These are phyloP conservation scores for Paralagenidium karlingii DNA, from an alignment of 352 stramenopile genomes.

Conservation along the genomic window DNA sequence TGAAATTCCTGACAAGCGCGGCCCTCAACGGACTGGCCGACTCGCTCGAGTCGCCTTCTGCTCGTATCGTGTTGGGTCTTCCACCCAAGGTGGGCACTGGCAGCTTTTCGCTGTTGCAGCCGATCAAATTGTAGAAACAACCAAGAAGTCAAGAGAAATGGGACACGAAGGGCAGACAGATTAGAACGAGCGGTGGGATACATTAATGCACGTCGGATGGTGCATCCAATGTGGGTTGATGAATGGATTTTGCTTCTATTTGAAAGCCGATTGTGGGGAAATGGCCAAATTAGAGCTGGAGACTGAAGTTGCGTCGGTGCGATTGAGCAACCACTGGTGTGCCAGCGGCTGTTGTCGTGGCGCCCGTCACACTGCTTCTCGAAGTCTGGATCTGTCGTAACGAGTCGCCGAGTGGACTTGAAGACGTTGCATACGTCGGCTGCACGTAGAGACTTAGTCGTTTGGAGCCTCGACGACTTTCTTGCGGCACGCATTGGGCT, in stretches of 20 bases:
- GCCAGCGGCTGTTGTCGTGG: too few relatives aligned
- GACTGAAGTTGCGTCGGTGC: too few relatives aligned
- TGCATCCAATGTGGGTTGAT: too few relatives aligned
- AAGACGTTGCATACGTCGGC: too few relatives aligned
- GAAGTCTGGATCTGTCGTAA: too few relatives aligned
- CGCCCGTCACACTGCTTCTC: too few relatives aligned
- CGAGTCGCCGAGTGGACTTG: too few relatives aligned
- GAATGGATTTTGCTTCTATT: too few relatives aligned
- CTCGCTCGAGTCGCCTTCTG: slow-evolving; percentile 87
- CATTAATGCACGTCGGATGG: too few relatives aligned
- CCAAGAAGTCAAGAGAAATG: slow-evolving; percentile 2
- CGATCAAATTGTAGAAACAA: slow-evolving; percentile 44
- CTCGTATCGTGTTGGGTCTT: slow-evolving; percentile 91
- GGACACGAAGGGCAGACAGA: background rate
- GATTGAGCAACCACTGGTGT: too few relatives aligned
- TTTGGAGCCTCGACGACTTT: slow-evolving; percentile 1
- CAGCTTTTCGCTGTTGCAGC: slow-evolving; percentile 90
- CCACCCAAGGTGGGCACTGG: slow-evolving; percentile 92
- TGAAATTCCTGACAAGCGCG: slow-evolving; percentile 96
- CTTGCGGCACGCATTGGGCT: slow-evolving; percentile 6
- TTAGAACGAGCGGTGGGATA: background rate
- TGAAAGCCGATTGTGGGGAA: too few relatives aligned
- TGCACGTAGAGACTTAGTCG: slow-evolving; percentile 32
- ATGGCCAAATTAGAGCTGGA: too few relatives aligned
- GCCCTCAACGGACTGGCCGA: slow-evolving; percentile 86